Evolutionary conservation across 257 asterid genomes (phyloP).

Genomic region (Solanum neorickii): DNA sequence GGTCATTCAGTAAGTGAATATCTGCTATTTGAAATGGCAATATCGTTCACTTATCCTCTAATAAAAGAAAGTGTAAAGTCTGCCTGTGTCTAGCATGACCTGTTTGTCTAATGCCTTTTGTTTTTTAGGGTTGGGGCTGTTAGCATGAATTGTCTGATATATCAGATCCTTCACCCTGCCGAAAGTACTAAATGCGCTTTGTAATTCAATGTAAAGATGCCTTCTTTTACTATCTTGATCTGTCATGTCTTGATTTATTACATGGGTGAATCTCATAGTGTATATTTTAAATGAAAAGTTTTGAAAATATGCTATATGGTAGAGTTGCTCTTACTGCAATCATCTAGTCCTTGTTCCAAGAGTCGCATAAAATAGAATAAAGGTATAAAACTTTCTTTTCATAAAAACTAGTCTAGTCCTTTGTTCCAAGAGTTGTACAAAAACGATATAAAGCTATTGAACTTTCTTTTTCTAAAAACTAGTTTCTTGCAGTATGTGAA

Average conservation of each 20-base stretch:
- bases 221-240: not conserved
- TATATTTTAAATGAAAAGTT: not conserved
- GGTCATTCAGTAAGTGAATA: slow-evolving; percentile 85
- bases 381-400: not conserved
- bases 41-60: not conserved
- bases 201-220: not conserved
- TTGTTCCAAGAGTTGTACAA: not conserved
- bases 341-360: not conserved
- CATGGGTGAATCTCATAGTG: not conserved
- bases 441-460: not conserved
- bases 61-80: not conserved
- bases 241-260: not conserved
- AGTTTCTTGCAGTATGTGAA: not conserved
- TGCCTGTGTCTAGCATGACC: not conserved
- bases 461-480: not conserved
- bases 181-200: not conserved
- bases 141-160: not conserved
- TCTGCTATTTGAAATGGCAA: not conserved
- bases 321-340: not conserved
- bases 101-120: not conserved
- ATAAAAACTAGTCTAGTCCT: not conserved
- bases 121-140: not conserved
- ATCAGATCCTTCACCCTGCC: not conserved
- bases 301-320: not conserved
- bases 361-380: not conserved